Base-by-base conservation (phyloP, 305 asterid genomes). In the Petunia hybrid region DNA sequence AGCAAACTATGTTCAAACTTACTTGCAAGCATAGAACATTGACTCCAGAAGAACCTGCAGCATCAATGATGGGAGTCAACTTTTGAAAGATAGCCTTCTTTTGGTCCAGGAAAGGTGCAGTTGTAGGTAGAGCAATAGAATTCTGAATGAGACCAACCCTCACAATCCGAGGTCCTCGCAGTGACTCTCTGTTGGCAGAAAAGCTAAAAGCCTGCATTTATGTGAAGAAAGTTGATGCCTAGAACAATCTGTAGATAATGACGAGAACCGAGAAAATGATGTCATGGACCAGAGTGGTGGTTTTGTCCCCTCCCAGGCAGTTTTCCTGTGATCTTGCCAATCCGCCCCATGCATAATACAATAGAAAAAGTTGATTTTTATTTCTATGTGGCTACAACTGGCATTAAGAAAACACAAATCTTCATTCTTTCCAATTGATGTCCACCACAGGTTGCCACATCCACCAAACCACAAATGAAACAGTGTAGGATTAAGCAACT, bases 121-220 rank as follows among this genome's bases (percentile, higher is more conserved):
- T 89, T 78, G 99, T 95, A 79, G 92, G 93, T 75, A 90, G 89
- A 79, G 90, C 89, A 68, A 90, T 86, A 48, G 94, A 90, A 80
- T 95, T 92, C 90, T 95, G 99, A 89, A 93, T 88, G 82, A 95
- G 85, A 73, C 99, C 97, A 82, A 91, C 97, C 89, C 97, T 90
- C 88, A 95, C 97, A 56, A 85, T 76, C 46, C 91, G 92, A 81
- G 98, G 96, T 87, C 84, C 89, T 81, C 99, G 89, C 64, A 90
- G 8, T 1, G 95, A 92, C 85, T 94, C 99, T 59, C 84, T 86
- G 67, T 92, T 97, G 48, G 98, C 97, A 78, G 48, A 80, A 86
- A 93, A 95, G 45, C 86, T 80, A 82, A 89, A 95, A 70, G 96
- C 97, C 99, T 95, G 85, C 81, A 85, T 56, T 70, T 41, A 48